Evolutionary conservation across 371 early-diverging fungal genomes (phyloP), one percentile per base, ranked within the genome.

Genomic region (Aphelidium insulamus): DNA sequence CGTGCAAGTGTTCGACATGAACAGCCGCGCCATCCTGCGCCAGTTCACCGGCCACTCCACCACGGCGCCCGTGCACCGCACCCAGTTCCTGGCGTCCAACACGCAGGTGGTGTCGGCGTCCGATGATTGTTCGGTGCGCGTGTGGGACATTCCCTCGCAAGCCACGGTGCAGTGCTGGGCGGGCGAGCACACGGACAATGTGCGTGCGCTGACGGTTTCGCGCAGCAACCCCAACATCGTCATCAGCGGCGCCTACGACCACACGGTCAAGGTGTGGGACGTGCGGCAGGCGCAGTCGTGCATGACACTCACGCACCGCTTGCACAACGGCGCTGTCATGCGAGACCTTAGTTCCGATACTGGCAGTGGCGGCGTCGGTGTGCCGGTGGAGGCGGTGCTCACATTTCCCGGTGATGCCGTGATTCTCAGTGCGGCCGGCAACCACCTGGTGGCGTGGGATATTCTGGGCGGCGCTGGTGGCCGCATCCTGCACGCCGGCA

Each of bases 101-200:
- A 68, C 66, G 6, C 70, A 83, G 37, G 65, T 92, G 28, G 36
- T 90, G 38, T 72, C 85, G 10, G 79, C 71, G 24, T 80, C 82
- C 15, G 90, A 90, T 48, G 94, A 92, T 48, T 64, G 64, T 42
- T 77, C 88, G 4, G 83, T 87, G 26, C 62, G 73, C 36, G 44
- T 88, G 32, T 90, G 87, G 88, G 91, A 92, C 49, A 72, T 92
- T 39, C 75, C 91, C 15, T 68, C 72, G 24, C 75, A 82, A 46
- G 50, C 61, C n/a, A 54, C 71, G 9, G 44, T 81, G 15, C 54
- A 58, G 19, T 50, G 60, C n/a, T 81, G 87, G 38, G 59, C 52
- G 8, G n/a, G n/a, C n/a, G 84, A 71, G 16, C 92, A 92, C 52
- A 58, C 75, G 28, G 92, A 91, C 59, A 85, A 91, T 46, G 76